Evolutionary conservation across 2,329 filamentous ascomycete genomes (phyloP).

Genomic region (Colletotrichum costaricense): DNA sequence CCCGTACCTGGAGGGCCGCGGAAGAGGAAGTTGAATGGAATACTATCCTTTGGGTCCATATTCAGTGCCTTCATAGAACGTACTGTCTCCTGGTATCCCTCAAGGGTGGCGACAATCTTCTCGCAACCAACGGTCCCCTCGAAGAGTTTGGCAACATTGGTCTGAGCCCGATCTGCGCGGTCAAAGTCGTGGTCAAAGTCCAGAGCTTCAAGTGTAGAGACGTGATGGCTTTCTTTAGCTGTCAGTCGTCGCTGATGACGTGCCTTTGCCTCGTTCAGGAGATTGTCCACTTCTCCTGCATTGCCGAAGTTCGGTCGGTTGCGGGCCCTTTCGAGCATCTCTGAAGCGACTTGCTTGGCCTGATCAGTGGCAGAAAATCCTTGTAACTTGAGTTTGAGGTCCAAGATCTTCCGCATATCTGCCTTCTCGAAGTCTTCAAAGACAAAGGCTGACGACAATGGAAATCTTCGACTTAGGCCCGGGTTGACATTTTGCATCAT

Average conservation of each 20-base stretch:
- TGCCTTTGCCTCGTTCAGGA: conserved; percentile 59
- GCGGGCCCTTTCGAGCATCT: conserved; percentile 69
- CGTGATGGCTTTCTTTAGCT: conserved; percentile 16
- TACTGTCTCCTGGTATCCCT: conserved; percentile 65
- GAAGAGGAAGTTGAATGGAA: conserved; percentile 78
- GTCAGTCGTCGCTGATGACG: conserved; percentile 36
- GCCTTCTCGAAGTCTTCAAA: conserved; percentile 76
- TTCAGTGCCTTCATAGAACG: conserved; percentile 60
- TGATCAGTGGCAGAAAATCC: conserved; percentile 63
- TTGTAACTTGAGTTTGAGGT: conserved; percentile 70
- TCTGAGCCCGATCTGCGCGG: conserved; percentile 57
- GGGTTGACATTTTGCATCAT: conserved; percentile 84
- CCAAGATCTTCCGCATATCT: conserved; percentile 69
- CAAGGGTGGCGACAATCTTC: conserved; percentile 61
- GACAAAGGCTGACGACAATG: conserved; percentile 69
- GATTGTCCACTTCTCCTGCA: conserved; percentile 78
- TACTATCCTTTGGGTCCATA: conserved; percentile 65
- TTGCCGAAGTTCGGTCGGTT: conserved; percentile 78
- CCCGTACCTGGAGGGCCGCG: conserved; percentile 75
- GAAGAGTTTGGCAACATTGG: conserved; percentile 66
- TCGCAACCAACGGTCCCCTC: conserved; percentile 69
- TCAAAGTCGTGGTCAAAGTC: conserved; percentile 73
- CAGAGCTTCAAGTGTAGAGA: conserved; percentile 43
- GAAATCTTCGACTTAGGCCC: conserved; percentile 75
- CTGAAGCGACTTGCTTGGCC: conserved; percentile 65